A percentile compares a stretch with the other conserved stretches of the same genome.
Conservation (phyloP, 768 basidiomycete genomes). For the Leccinum truebloodii region DNA sequence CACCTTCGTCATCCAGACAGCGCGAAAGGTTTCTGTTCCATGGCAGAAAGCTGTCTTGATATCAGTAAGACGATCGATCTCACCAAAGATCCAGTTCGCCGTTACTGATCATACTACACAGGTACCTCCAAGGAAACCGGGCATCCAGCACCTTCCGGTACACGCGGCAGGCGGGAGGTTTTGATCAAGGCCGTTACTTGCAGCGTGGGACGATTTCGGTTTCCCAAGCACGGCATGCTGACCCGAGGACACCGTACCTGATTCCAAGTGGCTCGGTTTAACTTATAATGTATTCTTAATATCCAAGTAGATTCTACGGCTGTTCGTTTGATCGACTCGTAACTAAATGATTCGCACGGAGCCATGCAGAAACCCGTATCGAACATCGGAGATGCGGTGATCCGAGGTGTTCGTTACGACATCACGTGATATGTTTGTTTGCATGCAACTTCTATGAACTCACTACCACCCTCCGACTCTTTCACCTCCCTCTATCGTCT, state of each 20-base stretch:
- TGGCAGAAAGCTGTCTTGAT: conserved; percentile 25
- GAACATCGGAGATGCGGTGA: neutral
- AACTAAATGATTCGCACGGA: conserved; percentile 4
- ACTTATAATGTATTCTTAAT: conserved; percentile 4
- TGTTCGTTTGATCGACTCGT: conserved; percentile 5
- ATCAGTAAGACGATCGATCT: conserved; percentile 14
- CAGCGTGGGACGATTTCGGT: conserved; percentile 16
- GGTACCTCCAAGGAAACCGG: conserved; percentile 27
- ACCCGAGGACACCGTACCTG: neutral
- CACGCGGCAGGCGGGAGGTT: conserved; percentile 23
- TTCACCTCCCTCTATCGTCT: conserved; percentile 64
- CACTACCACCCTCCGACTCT: conserved; percentile 26
- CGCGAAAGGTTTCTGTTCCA: conserved; percentile 19
- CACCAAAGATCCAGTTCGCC: neutral
- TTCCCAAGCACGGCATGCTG: conserved; percentile 6
- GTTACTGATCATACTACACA: conserved; percentile 15
- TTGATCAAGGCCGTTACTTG: conserved; percentile 9
- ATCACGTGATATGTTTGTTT: conserved; percentile 17
- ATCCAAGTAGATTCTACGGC: neutral
- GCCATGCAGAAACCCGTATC: neutral
- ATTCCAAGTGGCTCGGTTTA: conserved; percentile 3
- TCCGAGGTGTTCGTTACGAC: neutral
- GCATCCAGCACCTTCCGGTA: conserved; percentile 9
- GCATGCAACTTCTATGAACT: conserved; percentile 7
- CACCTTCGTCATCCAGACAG: conserved; percentile 27